Base-by-base conservation (phyloP, 106 monocot species). In the Dendrobium catenatum region DNA sequence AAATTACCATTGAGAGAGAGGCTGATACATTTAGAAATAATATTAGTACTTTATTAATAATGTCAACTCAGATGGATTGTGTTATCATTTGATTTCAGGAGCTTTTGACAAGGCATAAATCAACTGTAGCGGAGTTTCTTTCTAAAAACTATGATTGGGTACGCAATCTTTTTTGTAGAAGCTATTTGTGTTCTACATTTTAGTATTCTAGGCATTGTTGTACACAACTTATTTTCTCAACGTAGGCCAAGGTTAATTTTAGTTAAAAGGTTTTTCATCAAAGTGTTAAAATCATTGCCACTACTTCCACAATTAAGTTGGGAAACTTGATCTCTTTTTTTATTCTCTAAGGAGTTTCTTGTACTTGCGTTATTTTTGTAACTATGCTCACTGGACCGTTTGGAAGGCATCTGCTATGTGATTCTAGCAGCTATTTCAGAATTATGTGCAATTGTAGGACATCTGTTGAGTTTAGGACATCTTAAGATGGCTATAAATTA, bases 41-140 rank as follows among this genome's bases (percentile, higher is more conserved):
- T 33, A 33, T 37, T 15, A n/a, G 70, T 70, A 37, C 31, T 70
- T 70, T 70, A 31, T 70, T 3, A 70, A 33, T 70, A 33, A 37
- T 37, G 29, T 37, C 16, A 70, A 70, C 70, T 70, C 70, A 70
- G 3, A 13, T 70, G 33, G 15, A 70, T 70, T 37, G n/a, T 70
- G 4, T 70, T 74, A 8, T 43, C 74, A 74, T 74, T 44, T 74
- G 54, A n/a, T 74, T 88, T 42, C 85, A 93, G 93, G 93, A 93
- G 68, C 90, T 93, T 33, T 68, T 93, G 55, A 93, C 88, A 47
- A 93, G 93, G 81, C 93, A 93, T 77, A 93, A 93, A 82, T 93
- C 93, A 85, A 93, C 93, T 37, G 93, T 93, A 61, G 93, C 90
- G 61, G 93, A 93, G 73, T 93, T 88, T 83, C 93, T 93, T 80